Conservation (phyloP, 164 flowering plant species). For the Stephania cephalantha region DNA sequence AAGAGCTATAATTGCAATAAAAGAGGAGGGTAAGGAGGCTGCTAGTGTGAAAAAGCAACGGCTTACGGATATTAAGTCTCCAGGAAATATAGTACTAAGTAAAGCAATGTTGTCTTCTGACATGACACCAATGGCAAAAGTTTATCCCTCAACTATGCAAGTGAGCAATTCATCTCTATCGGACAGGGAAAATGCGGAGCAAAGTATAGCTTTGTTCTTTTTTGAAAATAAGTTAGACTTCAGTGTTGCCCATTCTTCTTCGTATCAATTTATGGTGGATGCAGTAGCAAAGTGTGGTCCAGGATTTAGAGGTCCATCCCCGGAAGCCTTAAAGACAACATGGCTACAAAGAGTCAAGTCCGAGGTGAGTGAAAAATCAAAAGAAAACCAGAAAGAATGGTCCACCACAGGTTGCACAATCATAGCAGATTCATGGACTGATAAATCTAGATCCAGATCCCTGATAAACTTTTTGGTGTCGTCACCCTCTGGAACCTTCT, state of each 20-base stretch:
- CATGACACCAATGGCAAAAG: slow-evolving; percentile 33
- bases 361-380: slow-evolving; percentile 58
- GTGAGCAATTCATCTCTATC: slow-evolving; percentile 24
- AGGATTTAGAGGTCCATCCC: slow-evolving; percentile 69
- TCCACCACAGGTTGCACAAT: slow-evolving; percentile 76
- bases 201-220: slow-evolving; percentile 79
- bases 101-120: slow-evolving; percentile 37
- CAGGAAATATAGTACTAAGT: slow-evolving; percentile 26
- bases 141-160: slow-evolving; percentile 34
- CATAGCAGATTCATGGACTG: slow-evolving; percentile 90
- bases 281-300: slow-evolving; percentile 62
- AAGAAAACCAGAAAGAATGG: slow-evolving; percentile 84
- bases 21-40: slow-evolving; percentile 63
- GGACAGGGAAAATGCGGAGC: slow-evolving; percentile 74
- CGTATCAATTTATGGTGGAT: slow-evolving; percentile 78
- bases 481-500: slow-evolving; percentile 81
- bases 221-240: slow-evolving; percentile 85
- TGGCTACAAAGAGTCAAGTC: slow-evolving; percentile 79
- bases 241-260: slow-evolving; percentile 72
- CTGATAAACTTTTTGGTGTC: slow-evolving; percentile 85
- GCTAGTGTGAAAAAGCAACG: slow-evolving; percentile 45
- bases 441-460: slow-evolving; percentile 64
- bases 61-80: slow-evolving; percentile 38
- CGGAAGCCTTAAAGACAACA: slow-evolving; percentile 57
- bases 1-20: slow-evolving; percentile 51